Percentiles rank a stretch among this genome's conserved stretches.
Conservation (phyloP, 2,329 filamentous ascomycete genomes). For the Colletotrichum scovillei region DNA sequence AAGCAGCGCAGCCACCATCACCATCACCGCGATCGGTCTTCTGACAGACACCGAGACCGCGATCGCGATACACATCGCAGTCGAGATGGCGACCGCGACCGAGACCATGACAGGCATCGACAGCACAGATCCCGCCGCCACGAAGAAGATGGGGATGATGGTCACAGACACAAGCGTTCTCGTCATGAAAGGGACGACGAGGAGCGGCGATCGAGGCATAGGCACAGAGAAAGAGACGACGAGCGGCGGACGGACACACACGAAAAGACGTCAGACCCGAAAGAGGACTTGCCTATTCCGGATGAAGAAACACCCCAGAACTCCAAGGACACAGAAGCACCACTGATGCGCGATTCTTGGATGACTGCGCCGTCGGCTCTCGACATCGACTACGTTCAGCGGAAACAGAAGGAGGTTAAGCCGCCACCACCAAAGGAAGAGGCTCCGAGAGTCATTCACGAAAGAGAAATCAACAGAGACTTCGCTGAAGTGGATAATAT, state of each 20-base stretch:
- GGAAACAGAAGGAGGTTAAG: constrained; percentile 65
- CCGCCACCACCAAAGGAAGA: constrained; percentile 64
- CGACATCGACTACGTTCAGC: constrained; percentile 84
- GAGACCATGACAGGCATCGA: constrained; percentile 42
- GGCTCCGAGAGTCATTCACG: constrained; percentile 78
- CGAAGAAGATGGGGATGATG: constrained; percentile 60
- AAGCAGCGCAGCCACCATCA: constrained; percentile 60
- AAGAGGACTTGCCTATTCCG: constrained; percentile 62
- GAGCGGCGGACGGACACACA: constrained; percentile 40
- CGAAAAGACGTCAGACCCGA: constrained; percentile 57
- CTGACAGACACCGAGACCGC: constrained; percentile 38
- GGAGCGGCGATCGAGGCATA: constrained; percentile 45
- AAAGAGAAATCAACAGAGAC: constrained; percentile 80
- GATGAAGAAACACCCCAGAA: constrained; percentile 54
- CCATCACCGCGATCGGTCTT: constrained; percentile 53
- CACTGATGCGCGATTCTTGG: constrained; percentile 83
- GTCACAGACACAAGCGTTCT: constrained; percentile 74
- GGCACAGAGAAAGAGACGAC: constrained; percentile 38
- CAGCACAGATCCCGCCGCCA: constrained; percentile 49
- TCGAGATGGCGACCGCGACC: constrained; percentile 44
- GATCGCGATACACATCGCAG: constrained; percentile 38
- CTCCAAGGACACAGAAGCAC: constrained; percentile 43
- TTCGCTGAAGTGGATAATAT: constrained; percentile 71
- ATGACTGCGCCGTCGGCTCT: constrained; percentile 84
- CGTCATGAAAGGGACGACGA: constrained; percentile 65